Percentiles rank a stretch among this genome's conserved stretches.
Conservation (phyloP, 2,329 filamentous ascomycete genomes). For the Calonectria ilicicola region DNA sequence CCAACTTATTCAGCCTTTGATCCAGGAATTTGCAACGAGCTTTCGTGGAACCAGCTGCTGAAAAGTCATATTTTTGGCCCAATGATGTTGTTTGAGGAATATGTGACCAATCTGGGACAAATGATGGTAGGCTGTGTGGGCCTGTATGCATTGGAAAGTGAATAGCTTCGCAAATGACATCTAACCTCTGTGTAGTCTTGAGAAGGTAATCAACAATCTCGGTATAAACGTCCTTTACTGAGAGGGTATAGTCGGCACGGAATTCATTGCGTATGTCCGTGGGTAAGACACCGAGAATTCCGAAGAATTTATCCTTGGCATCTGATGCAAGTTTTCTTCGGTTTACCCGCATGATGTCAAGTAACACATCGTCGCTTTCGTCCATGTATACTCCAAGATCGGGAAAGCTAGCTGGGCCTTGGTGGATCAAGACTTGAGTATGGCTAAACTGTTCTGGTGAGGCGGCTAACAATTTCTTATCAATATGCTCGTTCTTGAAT, state of each 20-base stretch:
- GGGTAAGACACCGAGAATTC: neutral
- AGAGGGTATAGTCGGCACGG: neutral
- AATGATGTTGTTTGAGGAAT: neutral
- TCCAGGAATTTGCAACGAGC: neutral
- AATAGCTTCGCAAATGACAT: neutral
- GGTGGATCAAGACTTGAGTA: neutral
- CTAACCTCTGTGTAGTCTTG: neutral
- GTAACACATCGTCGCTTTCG: neutral
- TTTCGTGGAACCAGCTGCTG: neutral
- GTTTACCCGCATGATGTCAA: neutral
- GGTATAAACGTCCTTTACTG: neutral
- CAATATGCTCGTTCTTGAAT: neutral
- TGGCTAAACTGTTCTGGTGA: neutral
- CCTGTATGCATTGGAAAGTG: neutral
- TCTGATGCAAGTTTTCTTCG: neutral
- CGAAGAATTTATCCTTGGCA: neutral
- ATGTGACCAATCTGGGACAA: neutral
- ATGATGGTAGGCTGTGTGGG: neutral
- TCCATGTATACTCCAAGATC: neutral
- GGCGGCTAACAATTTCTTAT: neutral
- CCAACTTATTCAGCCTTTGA: neutral
- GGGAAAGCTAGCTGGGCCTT: neutral
- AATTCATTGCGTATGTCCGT: neutral
- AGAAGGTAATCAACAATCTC: neutral
- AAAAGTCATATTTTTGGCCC: neutral